phyloP scores from a whole-genome alignment of 2,329 filamentous ascomycete genomes.

The Raffaelea albimanens region DNA sequence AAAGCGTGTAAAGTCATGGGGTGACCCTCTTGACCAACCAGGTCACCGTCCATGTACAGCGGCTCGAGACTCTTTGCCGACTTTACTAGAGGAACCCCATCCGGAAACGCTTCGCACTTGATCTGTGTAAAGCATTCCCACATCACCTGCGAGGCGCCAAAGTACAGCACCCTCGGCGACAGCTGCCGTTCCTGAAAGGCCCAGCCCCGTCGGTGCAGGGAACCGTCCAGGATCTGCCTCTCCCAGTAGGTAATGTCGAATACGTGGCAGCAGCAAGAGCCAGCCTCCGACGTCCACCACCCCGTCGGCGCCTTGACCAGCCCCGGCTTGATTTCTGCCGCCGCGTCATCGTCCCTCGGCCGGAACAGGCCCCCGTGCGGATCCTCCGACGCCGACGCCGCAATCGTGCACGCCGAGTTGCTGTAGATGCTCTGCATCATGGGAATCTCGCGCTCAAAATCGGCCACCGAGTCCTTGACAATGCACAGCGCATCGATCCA shows the following conservation, averaged over 20 bases:
- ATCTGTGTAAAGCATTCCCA: slow-evolving; percentile 8
- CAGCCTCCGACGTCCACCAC: no score
- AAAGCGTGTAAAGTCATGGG: neutral
- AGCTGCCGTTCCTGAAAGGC: slow-evolving; percentile 10
- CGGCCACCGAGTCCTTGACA: slow-evolving; percentile 9
- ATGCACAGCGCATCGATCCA: slow-evolving; percentile 16
- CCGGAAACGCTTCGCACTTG: slow-evolving; percentile 1
- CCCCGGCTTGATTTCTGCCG: no score
- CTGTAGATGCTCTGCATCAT: slow-evolving; percentile 14
- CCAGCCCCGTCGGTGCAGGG: slow-evolving; percentile 7
- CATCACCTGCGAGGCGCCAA: slow-evolving; percentile 4
- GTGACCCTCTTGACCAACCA: no score
- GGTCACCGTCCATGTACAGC: no score
- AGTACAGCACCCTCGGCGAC: slow-evolving; percentile 8
- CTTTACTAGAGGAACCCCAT: neutral
- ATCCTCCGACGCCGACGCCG: slow-evolving; percentile 6
- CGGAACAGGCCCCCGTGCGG: neutral
- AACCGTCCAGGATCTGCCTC: neutral
- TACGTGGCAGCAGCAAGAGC: no score
- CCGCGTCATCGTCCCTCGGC: no score
- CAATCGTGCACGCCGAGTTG: slow-evolving; percentile 7
- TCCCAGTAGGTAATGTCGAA: no score
- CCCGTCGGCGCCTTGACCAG: no score
- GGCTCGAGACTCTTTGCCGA: no score
- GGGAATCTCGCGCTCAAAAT: slow-evolving; percentile 12